Base-by-base conservation (phyloP, 495 filamentous ascomycete species). In the Aspergillus steynii region DNA sequence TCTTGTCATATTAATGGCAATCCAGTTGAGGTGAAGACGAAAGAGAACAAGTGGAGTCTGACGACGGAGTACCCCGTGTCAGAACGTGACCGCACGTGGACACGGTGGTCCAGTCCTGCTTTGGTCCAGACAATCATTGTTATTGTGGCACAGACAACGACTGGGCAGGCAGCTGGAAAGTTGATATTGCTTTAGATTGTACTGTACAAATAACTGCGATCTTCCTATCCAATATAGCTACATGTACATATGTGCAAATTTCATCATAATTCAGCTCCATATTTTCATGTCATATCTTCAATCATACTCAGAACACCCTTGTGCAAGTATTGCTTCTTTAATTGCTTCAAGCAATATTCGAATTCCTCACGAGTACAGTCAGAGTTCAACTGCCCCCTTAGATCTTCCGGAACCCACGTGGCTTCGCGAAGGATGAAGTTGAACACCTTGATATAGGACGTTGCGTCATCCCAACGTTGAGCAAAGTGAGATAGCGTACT, bases 281-380 rank as follows among this genome's bases (percentile, higher is more conserved):
- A 26, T 42, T 56, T 56, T 48, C 65, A 65, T 50, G 70, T 62
- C 57, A 74, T 71, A 62, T 74, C 72, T 46, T 74, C 67, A 52
- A 74, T 71, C 72, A 73, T 74, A 0, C 61, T 67, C n/a, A 70
- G 46, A 4, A 73, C 64, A n/a, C 67, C 70, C 9, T 66, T 63
- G 29, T 74, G 70, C 6, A 74, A 49, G 34, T 74, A 70, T 8
- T 58, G 71, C 37, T 66, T 65, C 49, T 67, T 73, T 27, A 74
- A 57, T 28, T 67, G 61, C 20, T 63, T 61, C 53, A 74, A 45
- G 25, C 66, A 55, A 9, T 42, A 37, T 26, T 68, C 65, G 1
- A 68, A 62, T 20, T 69, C 70, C n/a, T 55, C 65, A 15, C 66
- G 25, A 1, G 53, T 37, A 49, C 59, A 61, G 2, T 2, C 59